Percentiles rank a stretch among this genome's conserved stretches.
phyloP scores from a whole-genome alignment of 768 basidiomycete genomes.

The Dacryopinax primogenitus region DNA sequence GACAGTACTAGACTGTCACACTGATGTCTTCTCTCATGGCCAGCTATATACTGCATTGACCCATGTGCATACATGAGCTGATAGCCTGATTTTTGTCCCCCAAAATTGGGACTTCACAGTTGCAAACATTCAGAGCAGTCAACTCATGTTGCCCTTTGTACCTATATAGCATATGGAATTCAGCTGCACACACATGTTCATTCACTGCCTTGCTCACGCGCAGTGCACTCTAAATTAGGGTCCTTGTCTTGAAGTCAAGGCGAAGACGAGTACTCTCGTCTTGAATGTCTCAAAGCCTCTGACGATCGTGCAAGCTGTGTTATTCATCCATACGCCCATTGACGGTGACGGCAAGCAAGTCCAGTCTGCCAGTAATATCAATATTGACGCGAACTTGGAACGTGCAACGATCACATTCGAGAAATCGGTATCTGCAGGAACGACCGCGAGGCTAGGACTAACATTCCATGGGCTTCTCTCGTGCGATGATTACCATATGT shows the following conservation, averaged over 20 bases:
- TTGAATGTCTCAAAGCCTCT: slow-evolving; percentile 50
- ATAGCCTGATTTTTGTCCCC: too few relatives aligned
- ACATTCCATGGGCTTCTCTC: slow-evolving; percentile 55
- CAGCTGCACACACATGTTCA: too few relatives aligned
- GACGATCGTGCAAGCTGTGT: slow-evolving; percentile 46
- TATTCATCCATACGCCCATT: slow-evolving; percentile 43
- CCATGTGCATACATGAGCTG: too few relatives aligned
- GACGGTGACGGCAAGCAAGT: slow-evolving; percentile 36
- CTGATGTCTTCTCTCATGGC: too few relatives aligned
- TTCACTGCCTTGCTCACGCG: too few relatives aligned
- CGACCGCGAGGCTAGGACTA: slow-evolving; percentile 57
- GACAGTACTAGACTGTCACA: too few relatives aligned
- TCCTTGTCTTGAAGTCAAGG: slow-evolving; percentile 51
- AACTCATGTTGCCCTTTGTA: too few relatives aligned
- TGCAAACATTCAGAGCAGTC: too few relatives aligned
- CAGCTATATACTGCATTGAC: too few relatives aligned
- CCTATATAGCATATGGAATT: too few relatives aligned
- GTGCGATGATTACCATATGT: slow-evolving; percentile 50
- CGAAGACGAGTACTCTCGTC: slow-evolving; percentile 46
- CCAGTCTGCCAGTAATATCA: slow-evolving; percentile 26
- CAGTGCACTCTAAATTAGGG: too few relatives aligned
- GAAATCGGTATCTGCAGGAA: slow-evolving; percentile 45
- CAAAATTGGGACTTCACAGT: too few relatives aligned
- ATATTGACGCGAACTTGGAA: slow-evolving; percentile 48
- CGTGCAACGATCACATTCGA: slow-evolving; percentile 51